A percentile compares a stretch with the other conserved stretches of the same genome.
These are phyloP conservation scores for Mycena galericulata DNA, from an alignment of 768 basidiomycete genomes.

Conservation along the genomic window DNA sequence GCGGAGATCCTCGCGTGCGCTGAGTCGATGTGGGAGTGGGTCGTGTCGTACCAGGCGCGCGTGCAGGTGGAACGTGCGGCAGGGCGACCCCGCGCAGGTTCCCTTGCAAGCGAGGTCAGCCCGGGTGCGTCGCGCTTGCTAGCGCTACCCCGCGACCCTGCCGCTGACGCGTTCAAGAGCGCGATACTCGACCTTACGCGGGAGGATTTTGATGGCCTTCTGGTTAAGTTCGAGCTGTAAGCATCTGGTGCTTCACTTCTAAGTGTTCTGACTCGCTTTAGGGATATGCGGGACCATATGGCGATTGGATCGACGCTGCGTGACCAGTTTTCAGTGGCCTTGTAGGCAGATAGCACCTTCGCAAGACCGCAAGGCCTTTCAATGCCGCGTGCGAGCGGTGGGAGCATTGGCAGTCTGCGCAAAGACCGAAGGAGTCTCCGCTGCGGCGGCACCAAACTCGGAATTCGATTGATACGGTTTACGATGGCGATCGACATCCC, in stretches of 20 bases:
- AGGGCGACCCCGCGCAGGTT: constrained; percentile 38
- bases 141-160: constrained; percentile 24
- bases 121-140: constrained; percentile 28
- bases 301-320: constrained; percentile 57
- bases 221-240: constrained; percentile 72
- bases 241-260: constrained; percentile 41
- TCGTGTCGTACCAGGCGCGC: constrained; percentile 60
- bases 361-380: constrained; percentile 66
- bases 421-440: constrained; percentile 32
- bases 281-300: constrained; percentile 76
- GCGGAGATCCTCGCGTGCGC: constrained; percentile 77
- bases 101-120: constrained; percentile 35
- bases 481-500: background rate
- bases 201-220: constrained; percentile 70
- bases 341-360: constrained; percentile 54
- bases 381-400: constrained; percentile 69
- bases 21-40: constrained; percentile 87
- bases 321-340: constrained; percentile 64
- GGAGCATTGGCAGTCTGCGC: constrained; percentile 58
- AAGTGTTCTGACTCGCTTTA: constrained; percentile 40
- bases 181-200: constrained; percentile 64
- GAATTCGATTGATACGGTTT: constrained; percentile 23
- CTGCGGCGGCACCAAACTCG: constrained; percentile 24
- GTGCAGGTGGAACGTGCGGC: constrained; percentile 20
- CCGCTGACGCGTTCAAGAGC: constrained; percentile 44